phyloP scores from a whole-genome alignment of 495 filamentous ascomycete species.

The Hyaloscypha bicolor region DNA sequence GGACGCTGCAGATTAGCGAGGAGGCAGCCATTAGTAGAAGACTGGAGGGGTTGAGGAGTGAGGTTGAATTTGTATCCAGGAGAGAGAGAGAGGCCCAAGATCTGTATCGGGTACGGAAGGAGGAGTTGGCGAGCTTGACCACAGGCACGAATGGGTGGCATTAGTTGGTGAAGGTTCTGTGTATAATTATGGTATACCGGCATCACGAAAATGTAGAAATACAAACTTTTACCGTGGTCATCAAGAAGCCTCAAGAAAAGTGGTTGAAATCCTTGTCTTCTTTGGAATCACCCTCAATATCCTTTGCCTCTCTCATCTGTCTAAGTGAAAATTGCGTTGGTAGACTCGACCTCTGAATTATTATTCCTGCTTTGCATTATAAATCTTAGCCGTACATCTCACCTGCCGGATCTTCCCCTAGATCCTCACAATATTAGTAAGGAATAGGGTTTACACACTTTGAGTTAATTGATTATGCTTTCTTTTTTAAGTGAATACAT shows the following conservation, averaged over 20 bases:
- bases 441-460: too few species aligned
- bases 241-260: not conserved
- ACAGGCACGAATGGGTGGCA: slow-evolving; percentile 41
- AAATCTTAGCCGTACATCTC: too few species aligned
- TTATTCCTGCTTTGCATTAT: too few species aligned
- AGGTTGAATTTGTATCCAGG: slow-evolving; percentile 79
- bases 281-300: too few species aligned
- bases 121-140: slow-evolving; percentile 67
- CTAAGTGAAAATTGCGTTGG: too few species aligned
- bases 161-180: slow-evolving; percentile 11
- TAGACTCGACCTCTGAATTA: too few species aligned
- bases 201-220: not conserved
- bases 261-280: too few species aligned
- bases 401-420: too few species aligned
- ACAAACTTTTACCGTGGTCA: not conserved
- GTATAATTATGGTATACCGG: not conserved
- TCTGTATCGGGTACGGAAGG: slow-evolving; percentile 70
- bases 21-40: slow-evolving; percentile 71
- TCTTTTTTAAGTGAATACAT: too few species aligned
- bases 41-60: slow-evolving; percentile 75
- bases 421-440: too few species aligned
- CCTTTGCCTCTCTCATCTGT: too few species aligned
- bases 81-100: slow-evolving; percentile 92
- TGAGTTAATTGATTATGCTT: too few species aligned
- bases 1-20: slow-evolving; percentile 75